Conservation (phyloP, 2,329 filamentous ascomycete species). For the Shiraia bambusicola region DNA sequence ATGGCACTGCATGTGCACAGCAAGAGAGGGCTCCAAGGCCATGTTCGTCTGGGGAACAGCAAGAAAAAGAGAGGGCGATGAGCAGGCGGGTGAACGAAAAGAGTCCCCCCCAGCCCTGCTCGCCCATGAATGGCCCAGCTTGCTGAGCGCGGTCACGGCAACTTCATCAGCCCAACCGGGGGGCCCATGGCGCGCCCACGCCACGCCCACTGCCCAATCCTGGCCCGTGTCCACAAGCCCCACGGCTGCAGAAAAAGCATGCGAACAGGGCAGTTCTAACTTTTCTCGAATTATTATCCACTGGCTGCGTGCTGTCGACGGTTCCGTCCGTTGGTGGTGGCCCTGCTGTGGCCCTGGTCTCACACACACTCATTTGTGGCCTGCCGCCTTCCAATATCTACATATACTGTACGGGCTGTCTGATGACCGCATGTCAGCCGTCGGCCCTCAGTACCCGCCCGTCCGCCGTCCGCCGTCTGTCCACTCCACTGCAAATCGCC, state of each 20-base stretch:
- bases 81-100: constrained; percentile 25
- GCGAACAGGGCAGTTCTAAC: too few relatives aligned
- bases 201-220: constrained; percentile 1
- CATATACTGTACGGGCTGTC: too few relatives aligned
- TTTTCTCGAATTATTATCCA: too few relatives aligned
- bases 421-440: too few relatives aligned
- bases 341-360: too few relatives aligned
- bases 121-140: constrained; percentile 14
- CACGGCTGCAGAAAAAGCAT: not conserved
- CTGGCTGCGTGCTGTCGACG: too few relatives aligned
- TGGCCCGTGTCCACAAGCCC: not conserved
- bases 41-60: constrained; percentile 25
- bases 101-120: constrained; percentile 24
- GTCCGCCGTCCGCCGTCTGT: too few relatives aligned
- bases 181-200: not conserved
- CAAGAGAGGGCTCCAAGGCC: constrained; percentile 28
- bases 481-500: too few relatives aligned
- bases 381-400: too few relatives aligned
- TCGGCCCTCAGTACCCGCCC: too few relatives aligned
- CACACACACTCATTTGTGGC: too few relatives aligned
- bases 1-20: constrained; percentile 21
- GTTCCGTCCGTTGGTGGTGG: too few relatives aligned
- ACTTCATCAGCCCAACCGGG: not conserved
- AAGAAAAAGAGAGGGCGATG: constrained; percentile 15
- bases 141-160: not conserved